Evolutionary conservation across 2,329 filamentous ascomycete species (phyloP), one percentile per base, ranked within the genome.

Genomic region (Aspergillus clavatus): DNA sequence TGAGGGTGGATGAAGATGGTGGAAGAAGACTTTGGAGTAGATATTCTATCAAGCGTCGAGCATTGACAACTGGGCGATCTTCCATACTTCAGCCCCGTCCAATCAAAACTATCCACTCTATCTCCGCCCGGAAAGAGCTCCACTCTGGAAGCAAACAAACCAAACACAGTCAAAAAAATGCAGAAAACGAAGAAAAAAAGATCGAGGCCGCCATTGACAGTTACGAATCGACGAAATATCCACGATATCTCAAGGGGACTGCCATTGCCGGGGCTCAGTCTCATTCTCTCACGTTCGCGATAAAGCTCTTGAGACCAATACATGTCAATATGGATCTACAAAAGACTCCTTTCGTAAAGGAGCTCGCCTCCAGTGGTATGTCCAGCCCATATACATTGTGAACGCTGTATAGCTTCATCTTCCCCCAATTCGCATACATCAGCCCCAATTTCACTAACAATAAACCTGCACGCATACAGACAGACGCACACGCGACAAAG

Each of bases 301-400:
- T 19, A 24, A 28, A 26, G 14, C 8, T n/a, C 22, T 6, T 12
- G 12, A 52, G 53, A 46, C 28, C 38, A 45, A 27, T 37, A 43
- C 43, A 38, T 49, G 36, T 24, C 23, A 67, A 66, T 62, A 42
- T 65, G 23, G 67, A 72, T 50, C 56, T 72, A 26, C 69, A 73
- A 53, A 76, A 73, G 46, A 77, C 70, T 52, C 86, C 87, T 5
- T 94, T 94, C 56, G 84, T 94, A 52, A 86, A 83, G 67, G 84
- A 90, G 63, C 81, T 94, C 52, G 87, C 87, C 44, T 90, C 88
- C 27, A 93, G 86, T 71, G 87, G 88, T 91, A 46, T 38, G 47
- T 39, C 11, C 16, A 27, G 8, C n/a, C n/a, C n/a, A 35, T 33
- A 11, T 16, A 18, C 10, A 35, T 6, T 18, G 10, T 21, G 31